Evolutionary conservation across 495 filamentous ascomycete genomes (phyloP).

Genomic region (Sphaerosporella brunnea): DNA sequence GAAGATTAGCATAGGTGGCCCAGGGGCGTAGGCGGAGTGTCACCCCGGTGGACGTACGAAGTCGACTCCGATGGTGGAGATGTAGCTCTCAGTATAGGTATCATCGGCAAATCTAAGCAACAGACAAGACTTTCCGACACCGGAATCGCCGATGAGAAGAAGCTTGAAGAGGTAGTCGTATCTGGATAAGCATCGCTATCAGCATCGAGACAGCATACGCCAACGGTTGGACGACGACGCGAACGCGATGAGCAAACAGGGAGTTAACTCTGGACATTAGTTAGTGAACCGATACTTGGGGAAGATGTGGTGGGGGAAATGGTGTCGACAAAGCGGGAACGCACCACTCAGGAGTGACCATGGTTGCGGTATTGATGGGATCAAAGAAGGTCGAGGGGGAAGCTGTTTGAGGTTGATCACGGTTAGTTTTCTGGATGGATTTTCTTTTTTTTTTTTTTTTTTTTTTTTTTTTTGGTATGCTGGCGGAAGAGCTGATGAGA

Average conservation of each 20-base stretch:
- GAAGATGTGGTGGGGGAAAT: neutral
- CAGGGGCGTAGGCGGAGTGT: too few species aligned
- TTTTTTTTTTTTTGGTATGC: too few species aligned
- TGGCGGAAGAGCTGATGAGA: too few species aligned
- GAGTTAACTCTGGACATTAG: constrained; percentile 1
- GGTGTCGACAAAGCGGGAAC: constrained; percentile 3
- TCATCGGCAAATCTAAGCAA: constrained; percentile 95
- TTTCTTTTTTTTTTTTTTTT: too few species aligned
- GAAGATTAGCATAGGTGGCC: constrained; percentile 10
- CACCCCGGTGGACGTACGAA: constrained; percentile 56
- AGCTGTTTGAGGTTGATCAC: too few species aligned
- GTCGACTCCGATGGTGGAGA: constrained; percentile 97
- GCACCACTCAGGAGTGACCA: constrained; percentile 7
- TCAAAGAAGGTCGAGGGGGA: too few species aligned
- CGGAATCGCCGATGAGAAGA: constrained; percentile 97
- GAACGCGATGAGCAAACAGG: constrained; percentile 5
- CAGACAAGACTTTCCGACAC: constrained; percentile 98
- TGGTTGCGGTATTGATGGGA: constrained; percentile 9
- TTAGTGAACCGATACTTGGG: constrained; percentile 1
- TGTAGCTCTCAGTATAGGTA: constrained; percentile 99
- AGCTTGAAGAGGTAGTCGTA: constrained; percentile 99
- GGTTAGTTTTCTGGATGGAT: too few species aligned
- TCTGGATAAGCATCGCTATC: constrained; percentile 35
- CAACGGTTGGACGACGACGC: neutral
- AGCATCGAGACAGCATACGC: neutral